phyloP scores from a whole-genome alignment of 495 filamentous ascomycete species.

The Pyrenopolyporus hunteri region DNA sequence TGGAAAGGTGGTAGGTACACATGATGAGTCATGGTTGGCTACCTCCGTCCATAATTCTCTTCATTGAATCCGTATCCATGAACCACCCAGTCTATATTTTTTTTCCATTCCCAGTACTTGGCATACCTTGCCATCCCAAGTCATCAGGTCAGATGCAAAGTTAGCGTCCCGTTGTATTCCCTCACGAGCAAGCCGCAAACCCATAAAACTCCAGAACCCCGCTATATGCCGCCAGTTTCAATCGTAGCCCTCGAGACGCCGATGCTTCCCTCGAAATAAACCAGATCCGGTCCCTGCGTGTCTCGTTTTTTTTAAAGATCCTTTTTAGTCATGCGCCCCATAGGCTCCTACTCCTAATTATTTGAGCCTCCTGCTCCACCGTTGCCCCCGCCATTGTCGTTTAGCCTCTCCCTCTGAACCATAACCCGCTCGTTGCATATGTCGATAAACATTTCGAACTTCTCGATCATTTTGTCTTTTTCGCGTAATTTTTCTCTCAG shows the following conservation, averaged over 20 bases:
- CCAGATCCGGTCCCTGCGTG: constrained; percentile 20
- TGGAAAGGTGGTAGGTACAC: not conserved
- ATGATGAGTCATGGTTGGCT: not conserved
- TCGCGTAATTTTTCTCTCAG: constrained; percentile 54
- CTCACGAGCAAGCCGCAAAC: constrained; percentile 18
- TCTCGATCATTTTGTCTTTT: constrained; percentile 60
- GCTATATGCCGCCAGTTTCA: constrained; percentile 30
- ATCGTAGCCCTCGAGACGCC: constrained; percentile 36
- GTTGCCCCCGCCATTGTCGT: constrained; percentile 35
- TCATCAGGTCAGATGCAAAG: constrained; percentile 27
- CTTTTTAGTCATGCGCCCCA: constrained; percentile 27
- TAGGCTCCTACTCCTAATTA: constrained; percentile 24
- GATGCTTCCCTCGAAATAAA: constrained; percentile 32
- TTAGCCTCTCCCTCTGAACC: constrained; percentile 53
- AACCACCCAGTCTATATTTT: constrained; percentile 33
- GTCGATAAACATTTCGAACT: constrained; percentile 66
- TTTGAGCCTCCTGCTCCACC: constrained; percentile 30
- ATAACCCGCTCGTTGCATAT: constrained; percentile 65
- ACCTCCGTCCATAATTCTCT: not conserved
- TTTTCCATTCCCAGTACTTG: constrained; percentile 22
- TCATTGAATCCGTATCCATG: constrained; percentile 12
- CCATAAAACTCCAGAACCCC: constrained; percentile 32
- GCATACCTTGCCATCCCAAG: constrained; percentile 19
- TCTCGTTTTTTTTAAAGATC: constrained; percentile 20
- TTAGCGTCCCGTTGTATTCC: constrained; percentile 15